Percentiles rank a stretch among this genome's conserved stretches.
Evolutionary conservation across 768 basidiomycete species (phyloP).

Genomic region (Scleroderma bovista): DNA sequence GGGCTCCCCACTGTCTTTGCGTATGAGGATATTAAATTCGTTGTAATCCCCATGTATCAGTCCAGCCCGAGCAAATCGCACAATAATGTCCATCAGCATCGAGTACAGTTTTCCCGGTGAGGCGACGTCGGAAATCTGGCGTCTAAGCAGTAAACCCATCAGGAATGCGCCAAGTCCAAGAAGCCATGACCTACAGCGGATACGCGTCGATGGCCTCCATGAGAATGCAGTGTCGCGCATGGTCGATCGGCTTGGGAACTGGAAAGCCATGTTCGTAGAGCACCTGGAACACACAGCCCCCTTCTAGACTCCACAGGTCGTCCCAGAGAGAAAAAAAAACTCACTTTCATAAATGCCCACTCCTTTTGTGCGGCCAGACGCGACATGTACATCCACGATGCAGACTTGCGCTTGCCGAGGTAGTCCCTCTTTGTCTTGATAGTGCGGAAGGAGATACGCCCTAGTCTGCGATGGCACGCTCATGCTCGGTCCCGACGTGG

Average conservation of each 20-base stretch:
- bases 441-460: slow-evolving; percentile 94
- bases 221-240: slow-evolving; percentile 89
- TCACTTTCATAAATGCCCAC: slow-evolving; percentile 97
- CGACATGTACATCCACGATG: slow-evolving; percentile 99
- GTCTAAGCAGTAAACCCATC: slow-evolving; percentile 39
- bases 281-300: slow-evolving; percentile 69
- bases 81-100: slow-evolving; percentile 89
- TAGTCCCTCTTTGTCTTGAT: slow-evolving; percentile 98
- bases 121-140: slow-evolving; percentile 78
- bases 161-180: neutral
- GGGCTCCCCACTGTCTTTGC: slow-evolving; percentile 67
- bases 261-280: slow-evolving; percentile 90
- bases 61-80: slow-evolving; percentile 87
- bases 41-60: slow-evolving; percentile 99
- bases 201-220: slow-evolving; percentile 97
- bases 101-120: slow-evolving; percentile 91
- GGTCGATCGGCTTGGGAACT: slow-evolving; percentile 90
- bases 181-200: slow-evolving; percentile 65
- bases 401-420: slow-evolving; percentile 89
- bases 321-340: too few species aligned
- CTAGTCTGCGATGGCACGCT: slow-evolving; percentile 52
- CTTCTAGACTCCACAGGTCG: too few species aligned
- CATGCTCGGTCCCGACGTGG: neutral
- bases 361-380: slow-evolving; percentile 95
- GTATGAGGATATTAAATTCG: slow-evolving; percentile 97